Evolutionary conservation across 768 basidiomycete species (phyloP).

Genomic region (Hericium rajendrae): DNA sequence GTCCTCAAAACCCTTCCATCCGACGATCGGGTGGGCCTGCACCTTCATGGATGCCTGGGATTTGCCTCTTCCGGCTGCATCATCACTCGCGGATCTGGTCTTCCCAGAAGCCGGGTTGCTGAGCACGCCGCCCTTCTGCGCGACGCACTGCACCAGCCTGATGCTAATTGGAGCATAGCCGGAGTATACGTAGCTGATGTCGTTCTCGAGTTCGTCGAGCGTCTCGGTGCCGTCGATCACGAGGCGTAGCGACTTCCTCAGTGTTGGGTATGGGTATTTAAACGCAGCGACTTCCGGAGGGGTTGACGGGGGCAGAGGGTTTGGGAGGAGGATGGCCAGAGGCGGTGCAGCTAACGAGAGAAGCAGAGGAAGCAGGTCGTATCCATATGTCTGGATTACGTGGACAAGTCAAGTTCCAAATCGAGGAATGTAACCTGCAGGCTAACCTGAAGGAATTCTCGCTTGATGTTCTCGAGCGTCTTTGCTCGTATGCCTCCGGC

Average conservation of each 20-base stretch:
- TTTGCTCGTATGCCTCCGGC: slow-evolving; percentile 83
- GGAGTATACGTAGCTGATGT: slow-evolving; percentile 93
- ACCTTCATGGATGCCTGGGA: slow-evolving; percentile 39
- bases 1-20: slow-evolving; percentile 98
- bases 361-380: slow-evolving; percentile 58
- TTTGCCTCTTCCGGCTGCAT: slow-evolving; percentile 27
- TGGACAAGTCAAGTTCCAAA: slow-evolving; percentile 2
- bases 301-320: slow-evolving; percentile 49
- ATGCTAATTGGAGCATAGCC: slow-evolving; percentile 93
- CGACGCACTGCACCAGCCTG: slow-evolving; percentile 85
- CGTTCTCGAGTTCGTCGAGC: slow-evolving; percentile 78
- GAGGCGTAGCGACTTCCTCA: slow-evolving; percentile 83
- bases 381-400: slow-evolving; percentile 59
- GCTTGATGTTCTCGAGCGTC: slow-evolving; percentile 76
- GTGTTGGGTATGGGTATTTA: slow-evolving; percentile 61
- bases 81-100: slow-evolving; percentile 34
- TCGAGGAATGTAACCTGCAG: not conserved
- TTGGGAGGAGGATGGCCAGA: slow-evolving; percentile 57
- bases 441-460: slow-evolving; percentile 77
- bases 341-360: slow-evolving; percentile 57
- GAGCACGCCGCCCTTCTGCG: slow-evolving; percentile 83
- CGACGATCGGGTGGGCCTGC: slow-evolving; percentile 85
- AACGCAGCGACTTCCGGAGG: slow-evolving; percentile 28
- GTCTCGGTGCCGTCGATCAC: slow-evolving; percentile 84
- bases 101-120: slow-evolving; percentile 63